These are phyloP conservation scores for Streptanthus diversifolius DNA, from an alignment of 345 rosid genomes.

Conservation along the genomic window DNA sequence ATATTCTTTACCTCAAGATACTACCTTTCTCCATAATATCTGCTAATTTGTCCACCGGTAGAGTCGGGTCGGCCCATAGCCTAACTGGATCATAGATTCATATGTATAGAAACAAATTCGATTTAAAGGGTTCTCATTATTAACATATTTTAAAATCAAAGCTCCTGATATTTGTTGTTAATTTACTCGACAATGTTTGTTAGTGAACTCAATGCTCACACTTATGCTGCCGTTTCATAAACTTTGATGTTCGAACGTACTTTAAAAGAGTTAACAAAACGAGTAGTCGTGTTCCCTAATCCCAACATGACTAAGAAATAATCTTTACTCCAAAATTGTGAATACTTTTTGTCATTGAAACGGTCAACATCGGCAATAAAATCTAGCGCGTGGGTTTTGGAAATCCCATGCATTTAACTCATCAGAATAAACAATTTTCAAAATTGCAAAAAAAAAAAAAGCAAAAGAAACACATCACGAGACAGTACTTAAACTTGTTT, in stretches of 20 bases:
- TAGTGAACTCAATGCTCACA: background rate
- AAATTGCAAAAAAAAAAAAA: too few species aligned
- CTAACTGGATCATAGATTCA: too few species aligned
- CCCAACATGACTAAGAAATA: background rate
- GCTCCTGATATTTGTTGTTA: background rate
- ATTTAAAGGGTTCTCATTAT: background rate
- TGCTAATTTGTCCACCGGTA: too few species aligned
- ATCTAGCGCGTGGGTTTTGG: slow-evolving; percentile 30
- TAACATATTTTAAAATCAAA: background rate
- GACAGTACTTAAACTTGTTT: slow-evolving; percentile 39
- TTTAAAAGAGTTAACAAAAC: background rate
- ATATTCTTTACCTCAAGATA: too few species aligned
- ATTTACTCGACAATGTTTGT: background rate
- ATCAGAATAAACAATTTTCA: slow-evolving; percentile 1
- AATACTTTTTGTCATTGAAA: slow-evolving; percentile 5
- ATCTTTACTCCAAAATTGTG: slow-evolving; percentile 7
- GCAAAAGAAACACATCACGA: slow-evolving; percentile 33
- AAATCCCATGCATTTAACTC: slow-evolving; percentile 31
- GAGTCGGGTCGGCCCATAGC: too few species aligned
- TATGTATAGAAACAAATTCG: background rate
- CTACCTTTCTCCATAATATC: too few species aligned
- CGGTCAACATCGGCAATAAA: slow-evolving; percentile 32
- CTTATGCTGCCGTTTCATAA: background rate
- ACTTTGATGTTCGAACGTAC: background rate
- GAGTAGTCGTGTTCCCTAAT: background rate